These are phyloP conservation scores for Cenchrus americanus DNA, from an alignment of 176 grass and related monocot species.

Conservation along the genomic window DNA sequence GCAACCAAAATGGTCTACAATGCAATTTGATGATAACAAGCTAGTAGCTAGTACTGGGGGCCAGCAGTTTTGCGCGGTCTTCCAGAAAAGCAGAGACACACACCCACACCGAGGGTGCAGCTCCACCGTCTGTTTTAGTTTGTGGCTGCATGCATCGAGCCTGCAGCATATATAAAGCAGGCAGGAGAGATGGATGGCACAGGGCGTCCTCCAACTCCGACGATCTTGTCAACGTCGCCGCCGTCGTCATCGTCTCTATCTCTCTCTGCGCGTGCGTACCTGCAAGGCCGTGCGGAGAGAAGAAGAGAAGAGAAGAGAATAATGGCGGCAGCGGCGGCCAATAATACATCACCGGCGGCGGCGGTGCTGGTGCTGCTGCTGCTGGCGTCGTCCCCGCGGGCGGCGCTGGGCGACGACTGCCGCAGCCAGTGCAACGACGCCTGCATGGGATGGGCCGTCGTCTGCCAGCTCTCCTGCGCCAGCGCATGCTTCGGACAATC, in stretches of 20 bases:
- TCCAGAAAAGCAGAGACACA: too few relatives aligned
- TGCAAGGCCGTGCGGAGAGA: background rate
- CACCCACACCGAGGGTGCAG: too few relatives aligned
- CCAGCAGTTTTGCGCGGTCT: too few relatives aligned
- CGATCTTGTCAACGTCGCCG: background rate
- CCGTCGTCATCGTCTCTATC: background rate
- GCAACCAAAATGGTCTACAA: too few relatives aligned
- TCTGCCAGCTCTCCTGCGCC: conserved; percentile 49
- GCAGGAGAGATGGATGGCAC: too few relatives aligned
- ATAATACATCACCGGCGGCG: background rate
- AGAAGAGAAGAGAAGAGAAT: background rate
- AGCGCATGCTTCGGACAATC: conserved; percentile 36
- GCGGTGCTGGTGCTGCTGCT: background rate
- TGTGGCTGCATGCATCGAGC: too few relatives aligned
- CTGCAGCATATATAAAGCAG: too few relatives aligned
- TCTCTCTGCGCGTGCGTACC: background rate
- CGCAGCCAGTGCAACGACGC: conserved; percentile 20
- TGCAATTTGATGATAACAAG: too few relatives aligned
- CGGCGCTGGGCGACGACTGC: conserved; percentile 15
- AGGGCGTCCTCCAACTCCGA: too few relatives aligned
- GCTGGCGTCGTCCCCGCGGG: background rate
- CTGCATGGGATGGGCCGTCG: conserved; percentile 5
- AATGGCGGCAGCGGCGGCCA: background rate
- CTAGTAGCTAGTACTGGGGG: too few relatives aligned
- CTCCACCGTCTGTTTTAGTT: too few relatives aligned